Base-by-base conservation (phyloP, 1,284 basidiomycete species). In the Neonothopanus nambi region DNA sequence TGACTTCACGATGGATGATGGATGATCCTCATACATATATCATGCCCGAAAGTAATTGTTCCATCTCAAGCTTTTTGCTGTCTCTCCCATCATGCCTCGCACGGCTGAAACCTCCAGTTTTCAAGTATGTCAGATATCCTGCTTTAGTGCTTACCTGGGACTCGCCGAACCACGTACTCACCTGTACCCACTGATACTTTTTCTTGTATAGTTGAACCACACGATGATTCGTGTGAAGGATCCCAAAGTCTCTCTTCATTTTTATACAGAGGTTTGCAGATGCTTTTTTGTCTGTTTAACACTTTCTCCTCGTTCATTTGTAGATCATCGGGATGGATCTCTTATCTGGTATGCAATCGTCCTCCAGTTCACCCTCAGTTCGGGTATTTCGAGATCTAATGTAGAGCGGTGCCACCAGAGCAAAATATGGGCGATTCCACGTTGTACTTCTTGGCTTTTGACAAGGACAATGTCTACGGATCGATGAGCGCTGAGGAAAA, bases 221-320 rank as follows among this genome's bases (percentile, higher is more conserved):
- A 92, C 90, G 28, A 94, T 93, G 91, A 71, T 95, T 65, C 84
- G 95, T 61, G 80, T 96, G 68, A 94, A 90, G 76, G 93, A 97
- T 70, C 89, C 93, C 15, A 85, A 94, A 63, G 76, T 71, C 38
- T 93, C 91, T 20, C 62, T 93, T 59, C 72, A 76, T 38, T 94
- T 92, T 69, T 94, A 93, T 73, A 79, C 81, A 53, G 80, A 89
- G 45, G 87, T 80, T 54, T 59, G 75, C 61, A 30, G 40, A 20
- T 28, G 12, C 24, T 42, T 47, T 33, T 30, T 21, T 38, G 9
- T 13, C 20, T 37, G n/a, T 9, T n/a, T 43, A 3, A 38, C 21
- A 28, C 12, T 20, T 18, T 18, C 9, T 28, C 48, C 38, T 46
- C 49, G 58, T 41, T 42, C 39, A 37, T 43, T 43, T 21, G 4